These are phyloP conservation scores for Botryosphaeria agaves DNA, from an alignment of 2,329 filamentous ascomycete species.

Conservation along the genomic window DNA sequence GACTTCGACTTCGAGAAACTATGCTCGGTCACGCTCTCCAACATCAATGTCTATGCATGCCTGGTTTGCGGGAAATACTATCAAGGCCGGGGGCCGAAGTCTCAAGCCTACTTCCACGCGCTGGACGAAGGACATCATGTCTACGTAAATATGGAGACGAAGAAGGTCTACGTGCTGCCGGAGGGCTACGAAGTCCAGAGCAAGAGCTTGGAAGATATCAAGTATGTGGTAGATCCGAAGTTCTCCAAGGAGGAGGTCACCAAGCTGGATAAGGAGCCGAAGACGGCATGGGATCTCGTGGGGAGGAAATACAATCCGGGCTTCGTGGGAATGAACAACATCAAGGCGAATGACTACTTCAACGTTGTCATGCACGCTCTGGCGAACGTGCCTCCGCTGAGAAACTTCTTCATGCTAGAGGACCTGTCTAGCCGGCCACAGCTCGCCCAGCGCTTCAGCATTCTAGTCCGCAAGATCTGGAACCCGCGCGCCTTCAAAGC, in stretches of 20 bases:
- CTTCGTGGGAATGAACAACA: conserved; percentile 98
- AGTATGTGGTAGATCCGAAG: conserved; percentile 85
- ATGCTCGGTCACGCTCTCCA: conserved; percentile 87
- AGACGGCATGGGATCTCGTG: conserved; percentile 55
- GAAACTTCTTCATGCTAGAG: conserved; percentile 84
- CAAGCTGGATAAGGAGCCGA: conserved; percentile 51
- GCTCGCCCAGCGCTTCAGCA: conserved; percentile 73
- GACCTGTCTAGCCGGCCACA: conserved; percentile 59
- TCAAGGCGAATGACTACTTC: conserved; percentile 98
- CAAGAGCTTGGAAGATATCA: conserved; percentile 92
- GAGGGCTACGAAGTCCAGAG: conserved; percentile 95
- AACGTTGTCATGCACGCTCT: conserved; percentile 89
- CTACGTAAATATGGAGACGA: conserved; percentile 92
- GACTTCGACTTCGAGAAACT: conserved; percentile 99
- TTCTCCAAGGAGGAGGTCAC: conserved; percentile 68
- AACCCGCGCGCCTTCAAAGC: conserved; percentile 91
- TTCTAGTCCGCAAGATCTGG: conserved; percentile 92
- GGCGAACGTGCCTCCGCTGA: conserved; percentile 72
- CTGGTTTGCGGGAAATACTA: conserved; percentile 97
- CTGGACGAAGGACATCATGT: conserved; percentile 93
- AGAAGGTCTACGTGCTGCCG: conserved; percentile 79
- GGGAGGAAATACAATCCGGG: conserved; percentile 82
- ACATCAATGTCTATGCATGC: conserved; percentile 98
- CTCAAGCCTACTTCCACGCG: conserved; percentile 93
- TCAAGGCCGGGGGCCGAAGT: conserved; percentile 82